phyloP scores from a whole-genome alignment of 306 rosid genomes.

The Prunus dulcis region DNA sequence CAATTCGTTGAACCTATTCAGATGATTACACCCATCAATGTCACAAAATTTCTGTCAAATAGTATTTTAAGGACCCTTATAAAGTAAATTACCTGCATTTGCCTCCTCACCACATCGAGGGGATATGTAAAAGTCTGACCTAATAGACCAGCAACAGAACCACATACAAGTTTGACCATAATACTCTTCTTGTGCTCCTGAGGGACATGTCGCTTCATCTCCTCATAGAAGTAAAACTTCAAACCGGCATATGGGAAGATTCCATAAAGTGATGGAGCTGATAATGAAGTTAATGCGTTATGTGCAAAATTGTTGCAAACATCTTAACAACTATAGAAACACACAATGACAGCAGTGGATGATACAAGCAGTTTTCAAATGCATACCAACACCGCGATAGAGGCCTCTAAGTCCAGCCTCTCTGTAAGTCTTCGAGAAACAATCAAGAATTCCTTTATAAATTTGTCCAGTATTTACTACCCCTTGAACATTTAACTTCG shows the following conservation, averaged over 20 bases:
- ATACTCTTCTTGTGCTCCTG: constrained; percentile 66
- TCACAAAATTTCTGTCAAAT: constrained; percentile 7
- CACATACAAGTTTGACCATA: constrained; percentile 75
- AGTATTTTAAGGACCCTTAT: constrained; percentile 8
- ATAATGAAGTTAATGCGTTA: constrained; percentile 24
- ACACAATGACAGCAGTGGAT: constrained; percentile 3
- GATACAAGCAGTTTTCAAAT: constrained; percentile 24
- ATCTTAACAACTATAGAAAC: constrained; percentile 33
- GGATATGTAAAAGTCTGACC: constrained; percentile 97
- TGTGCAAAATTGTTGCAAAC: constrained; percentile 15
- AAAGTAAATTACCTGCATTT: constrained; percentile 77
- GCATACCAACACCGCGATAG: constrained; percentile 90
- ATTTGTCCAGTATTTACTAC: constrained; percentile 43
- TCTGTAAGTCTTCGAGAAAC: constrained; percentile 71
- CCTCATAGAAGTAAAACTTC: constrained; percentile 92
- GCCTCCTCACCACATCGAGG: constrained; percentile 96
- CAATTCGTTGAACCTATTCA: constrained; percentile 65
- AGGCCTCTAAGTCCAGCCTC: constrained; percentile 84
- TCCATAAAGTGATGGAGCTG: constrained; percentile 94
- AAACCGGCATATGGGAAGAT: constrained; percentile 96
- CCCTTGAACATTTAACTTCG: constrained; percentile 43
- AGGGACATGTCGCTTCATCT: constrained; percentile 91
- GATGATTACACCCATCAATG: constrained; percentile 14
- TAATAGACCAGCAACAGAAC: constrained; percentile 89
- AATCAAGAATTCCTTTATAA: constrained; percentile 76